Conservation (phyloP, 441 rosid genomes). For the Aleurites moluccanus region DNA sequence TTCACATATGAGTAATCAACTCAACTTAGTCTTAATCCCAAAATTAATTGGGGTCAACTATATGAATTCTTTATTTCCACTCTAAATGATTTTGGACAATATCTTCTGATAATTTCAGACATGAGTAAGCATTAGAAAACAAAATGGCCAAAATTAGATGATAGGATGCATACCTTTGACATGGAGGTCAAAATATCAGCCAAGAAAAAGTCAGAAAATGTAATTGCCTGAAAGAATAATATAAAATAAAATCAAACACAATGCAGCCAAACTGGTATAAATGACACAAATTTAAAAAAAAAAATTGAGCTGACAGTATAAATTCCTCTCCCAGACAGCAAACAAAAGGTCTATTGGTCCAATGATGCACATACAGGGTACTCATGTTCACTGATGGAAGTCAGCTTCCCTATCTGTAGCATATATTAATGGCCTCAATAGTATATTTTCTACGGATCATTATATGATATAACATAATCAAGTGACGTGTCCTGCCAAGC, state of each 20-base stretch:
- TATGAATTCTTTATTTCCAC: too few relatives aligned
- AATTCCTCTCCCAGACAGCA: not conserved
- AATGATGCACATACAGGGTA: not conserved
- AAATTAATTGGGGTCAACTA: too few relatives aligned
- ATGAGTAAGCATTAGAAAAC: not conserved
- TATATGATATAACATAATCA: not conserved
- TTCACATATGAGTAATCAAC: not conserved
- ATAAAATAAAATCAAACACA: slow-evolving; percentile 10
- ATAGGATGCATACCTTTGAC: slow-evolving; percentile 70
- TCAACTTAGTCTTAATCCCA: too few relatives aligned
- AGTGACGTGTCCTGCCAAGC: not conserved
- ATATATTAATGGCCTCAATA: not conserved
- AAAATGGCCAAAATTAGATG: not conserved
- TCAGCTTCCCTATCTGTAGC: not conserved
- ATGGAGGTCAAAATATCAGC: slow-evolving; percentile 96
- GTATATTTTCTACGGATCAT: not conserved
- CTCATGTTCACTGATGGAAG: not conserved
- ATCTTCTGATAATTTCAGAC: not conserved
- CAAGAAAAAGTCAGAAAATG: slow-evolving; percentile 89
- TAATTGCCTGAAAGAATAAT: slow-evolving; percentile 63
- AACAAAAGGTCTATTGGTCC: not conserved
- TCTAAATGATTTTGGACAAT: too few relatives aligned
- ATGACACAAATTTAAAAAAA: not conserved
- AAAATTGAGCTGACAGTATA: not conserved
- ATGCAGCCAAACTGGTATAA: not conserved